Conservation (phyloP, 208 protist genomes). For the Balamuthia mandrillaris region DNA sequence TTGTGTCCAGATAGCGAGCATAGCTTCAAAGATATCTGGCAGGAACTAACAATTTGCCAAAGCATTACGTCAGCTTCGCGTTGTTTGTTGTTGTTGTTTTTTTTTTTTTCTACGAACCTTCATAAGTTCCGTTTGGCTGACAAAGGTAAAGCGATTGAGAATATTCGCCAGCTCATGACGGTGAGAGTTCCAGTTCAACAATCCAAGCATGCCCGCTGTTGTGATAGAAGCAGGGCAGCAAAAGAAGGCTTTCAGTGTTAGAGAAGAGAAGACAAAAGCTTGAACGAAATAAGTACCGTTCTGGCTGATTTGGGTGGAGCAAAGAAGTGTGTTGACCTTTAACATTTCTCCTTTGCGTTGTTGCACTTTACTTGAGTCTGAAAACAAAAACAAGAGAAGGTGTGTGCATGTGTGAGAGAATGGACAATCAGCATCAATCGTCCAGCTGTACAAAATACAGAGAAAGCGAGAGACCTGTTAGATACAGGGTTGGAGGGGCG, state of each 20-base stretch:
- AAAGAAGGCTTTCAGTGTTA: background rate
- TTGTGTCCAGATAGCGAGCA: conserved; percentile 40
- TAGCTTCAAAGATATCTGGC: conserved; percentile 44
- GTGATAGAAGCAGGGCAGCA: background rate
- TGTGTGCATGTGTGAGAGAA: background rate
- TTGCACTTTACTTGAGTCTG: background rate
- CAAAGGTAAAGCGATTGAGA: conserved; percentile 47
- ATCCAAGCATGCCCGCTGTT: background rate
- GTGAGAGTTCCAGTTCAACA: conserved; percentile 2
- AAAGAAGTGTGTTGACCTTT: conserved; percentile 33
- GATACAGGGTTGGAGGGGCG: too few relatives aligned
- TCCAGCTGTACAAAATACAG: background rate
- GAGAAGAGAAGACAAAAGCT: background rate
- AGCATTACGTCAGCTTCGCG: background rate
- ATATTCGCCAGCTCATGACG: conserved; percentile 25
- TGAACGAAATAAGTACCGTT: conserved; percentile 22
- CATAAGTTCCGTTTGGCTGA: conserved; percentile 45
- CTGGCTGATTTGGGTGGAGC: conserved; percentile 46
- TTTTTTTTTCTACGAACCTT: conserved; percentile 23
- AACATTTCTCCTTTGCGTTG: conserved; percentile 43
- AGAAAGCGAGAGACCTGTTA: background rate
- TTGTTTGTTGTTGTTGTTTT: background rate
- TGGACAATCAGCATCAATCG: background rate
- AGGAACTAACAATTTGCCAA: background rate
- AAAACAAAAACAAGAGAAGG: background rate